Evolutionary conservation across 345 rosid genomes (phyloP), one percentile per base, ranked within the genome.

Genomic region (Balakata baccata): DNA sequence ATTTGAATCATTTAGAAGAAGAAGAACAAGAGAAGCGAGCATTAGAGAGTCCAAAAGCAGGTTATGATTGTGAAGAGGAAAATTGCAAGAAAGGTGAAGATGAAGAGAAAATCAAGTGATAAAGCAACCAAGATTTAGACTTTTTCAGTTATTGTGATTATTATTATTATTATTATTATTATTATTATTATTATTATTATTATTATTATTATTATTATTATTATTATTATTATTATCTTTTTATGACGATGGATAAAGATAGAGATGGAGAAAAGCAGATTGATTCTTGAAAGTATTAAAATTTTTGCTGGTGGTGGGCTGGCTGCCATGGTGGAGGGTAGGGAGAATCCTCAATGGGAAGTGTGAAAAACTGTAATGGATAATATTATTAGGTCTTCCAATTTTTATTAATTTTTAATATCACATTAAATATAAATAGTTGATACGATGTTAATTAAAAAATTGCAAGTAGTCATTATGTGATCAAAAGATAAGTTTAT

Each of bases 21-120:
- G 87, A 80, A 57, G 82, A 76, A 16, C 88, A 94, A 78, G 97
- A 92, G 78, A 94, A 94, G 81, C 86, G 98, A 66, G 90, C 98
- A 64, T 73, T 92, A 73, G 98, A 88, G 66, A 88, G 84, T 75
- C 88, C 88, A 14, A 85, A 82, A 47, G 80, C 79, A 68, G 84
- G 77, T 47, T 71, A 66, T 68, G 76, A 77, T 1, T 63, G 70
- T 43, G 89, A 83, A 22, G 81, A 74, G 41, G 80, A 74, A 18
- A 54, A 66, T 54, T 50, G 37, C 63, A 17, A 69, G 13, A 61
- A 45, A 51, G 66, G n/a, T 10, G 64, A 69, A 2, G 50, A 79
- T 11, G 80, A 80, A 75, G 81, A 80, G 71, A 54, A 74, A 76
- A 78, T 83, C 39, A 77, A 80, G 72, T 72, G 64, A 74, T 37